A percentile compares a stretch with the other conserved stretches of the same genome.
Evolutionary conservation across 768 basidiomycete species (phyloP).

Genomic region (Suillus hirtellus): DNA sequence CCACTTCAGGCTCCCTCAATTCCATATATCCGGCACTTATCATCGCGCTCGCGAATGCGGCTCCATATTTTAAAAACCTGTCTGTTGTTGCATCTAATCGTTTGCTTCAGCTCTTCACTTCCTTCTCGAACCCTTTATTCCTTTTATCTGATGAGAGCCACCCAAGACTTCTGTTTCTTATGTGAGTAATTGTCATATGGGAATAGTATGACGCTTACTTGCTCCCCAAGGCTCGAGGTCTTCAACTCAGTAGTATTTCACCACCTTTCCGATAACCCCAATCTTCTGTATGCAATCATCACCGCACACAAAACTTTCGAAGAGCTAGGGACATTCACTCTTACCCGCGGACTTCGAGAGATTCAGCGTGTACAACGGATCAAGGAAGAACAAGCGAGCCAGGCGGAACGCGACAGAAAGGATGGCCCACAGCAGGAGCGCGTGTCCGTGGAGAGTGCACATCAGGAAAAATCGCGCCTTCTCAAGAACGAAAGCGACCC

Average conservation of each 20-base stretch:
- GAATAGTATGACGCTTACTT: not conserved
- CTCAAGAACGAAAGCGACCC: conserved; percentile 51
- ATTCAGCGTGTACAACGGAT: conserved; percentile 72
- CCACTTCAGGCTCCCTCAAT: conserved; percentile 77
- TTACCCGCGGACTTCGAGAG: conserved; percentile 82
- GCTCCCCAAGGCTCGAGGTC: conserved; percentile 71
- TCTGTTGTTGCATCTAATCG: conserved; percentile 80
- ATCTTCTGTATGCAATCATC: conserved; percentile 84
- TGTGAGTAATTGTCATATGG: conserved; percentile 47
- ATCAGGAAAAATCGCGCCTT: conserved; percentile 68
- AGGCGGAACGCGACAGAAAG: conserved; percentile 28
- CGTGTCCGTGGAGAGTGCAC: conserved; percentile 35
- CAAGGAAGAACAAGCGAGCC: conserved; percentile 63
- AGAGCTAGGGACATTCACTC: conserved; percentile 88
- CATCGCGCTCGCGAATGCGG: conserved; percentile 85
- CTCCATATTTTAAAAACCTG: conserved; percentile 83
- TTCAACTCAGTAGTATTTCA: conserved; percentile 85
- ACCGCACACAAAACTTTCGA: conserved; percentile 85
- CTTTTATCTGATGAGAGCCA: conserved; percentile 93
- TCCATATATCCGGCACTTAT: conserved; percentile 91
- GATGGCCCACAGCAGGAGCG: conserved; percentile 19
- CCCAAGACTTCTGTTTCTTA: conserved; percentile 88
- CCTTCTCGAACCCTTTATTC: conserved; percentile 89
- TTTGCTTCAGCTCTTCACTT: conserved; percentile 85
- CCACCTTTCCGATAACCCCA: conserved; percentile 81